Percentiles rank a stretch among this genome's conserved stretches.
phyloP scores from a whole-genome alignment of 1,284 basidiomycete species.

The Xanthoconium separans region DNA sequence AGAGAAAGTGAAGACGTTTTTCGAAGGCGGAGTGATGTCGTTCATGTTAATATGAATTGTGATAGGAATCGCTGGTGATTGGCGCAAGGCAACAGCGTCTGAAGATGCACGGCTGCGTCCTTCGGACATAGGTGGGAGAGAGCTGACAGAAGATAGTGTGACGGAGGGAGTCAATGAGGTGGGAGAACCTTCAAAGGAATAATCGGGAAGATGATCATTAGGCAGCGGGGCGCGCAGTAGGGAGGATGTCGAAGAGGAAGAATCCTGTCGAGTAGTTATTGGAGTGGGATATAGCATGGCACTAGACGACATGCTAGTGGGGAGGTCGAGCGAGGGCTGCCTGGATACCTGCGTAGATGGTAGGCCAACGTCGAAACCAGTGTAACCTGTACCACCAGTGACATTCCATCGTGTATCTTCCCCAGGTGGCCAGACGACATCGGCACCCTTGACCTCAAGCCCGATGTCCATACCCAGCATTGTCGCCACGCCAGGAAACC shows the following conservation, averaged over 20 bases:
- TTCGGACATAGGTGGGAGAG: conserved; percentile 45
- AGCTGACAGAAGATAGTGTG: conserved; percentile 56
- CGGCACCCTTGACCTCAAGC: conserved; percentile 63
- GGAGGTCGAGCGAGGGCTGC: conserved; percentile 52
- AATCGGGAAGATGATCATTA: conserved; percentile 57
- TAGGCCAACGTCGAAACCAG: conserved; percentile 58
- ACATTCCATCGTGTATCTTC: conserved; percentile 56
- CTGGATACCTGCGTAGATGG: conserved; percentile 37
- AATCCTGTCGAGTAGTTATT: conserved; percentile 38
- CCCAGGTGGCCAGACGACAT: conserved; percentile 61
- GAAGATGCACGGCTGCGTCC: conserved; percentile 31
- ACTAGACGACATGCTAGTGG: conserved; percentile 19
- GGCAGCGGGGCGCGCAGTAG: conserved; percentile 72
- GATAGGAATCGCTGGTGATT: conserved; percentile 27
- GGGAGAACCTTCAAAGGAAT: conserved; percentile 68
- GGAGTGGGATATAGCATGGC: conserved; percentile 27
- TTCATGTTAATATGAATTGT: conserved; percentile 79
- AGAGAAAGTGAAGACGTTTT: conserved; percentile 61
- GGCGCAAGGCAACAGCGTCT: conserved; percentile 18
- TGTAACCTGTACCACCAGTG: conserved; percentile 62
- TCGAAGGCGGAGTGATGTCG: conserved; percentile 62
- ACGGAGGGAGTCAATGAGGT: conserved; percentile 48
- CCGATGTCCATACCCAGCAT: conserved; percentile 75
- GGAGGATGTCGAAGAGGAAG: conserved; percentile 53
- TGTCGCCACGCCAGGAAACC: conserved; percentile 79